Evolutionary conservation across 306 rosid genomes (phyloP), one percentile per base, ranked within the genome.

Genomic region (Vigna reflexopilosa): DNA sequence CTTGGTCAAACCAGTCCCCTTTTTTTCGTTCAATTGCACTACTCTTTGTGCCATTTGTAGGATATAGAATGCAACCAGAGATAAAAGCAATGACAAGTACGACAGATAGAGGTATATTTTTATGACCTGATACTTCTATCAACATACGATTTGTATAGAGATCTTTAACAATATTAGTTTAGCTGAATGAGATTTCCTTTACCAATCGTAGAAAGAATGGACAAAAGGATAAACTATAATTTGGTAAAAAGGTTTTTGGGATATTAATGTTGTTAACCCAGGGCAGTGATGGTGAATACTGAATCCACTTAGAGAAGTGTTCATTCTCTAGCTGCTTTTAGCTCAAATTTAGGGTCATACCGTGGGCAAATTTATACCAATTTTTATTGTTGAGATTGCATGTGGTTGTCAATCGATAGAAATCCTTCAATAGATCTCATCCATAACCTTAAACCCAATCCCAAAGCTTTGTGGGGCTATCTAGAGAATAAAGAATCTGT

Each of bases 131-230:
- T 19, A 54, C 26, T 19, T 17, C 0, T 8, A 13, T 54, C 28
- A 54, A 54, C 4, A 54, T 17, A 54, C 8, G 59, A 54, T 54
- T 19, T 54, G 26, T 17, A 8, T 52, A 52, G 58, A 52, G 26
- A 52, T 17, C 11, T 52, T 52, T 52, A 52, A 26, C 26, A 24
- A 24, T 24, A 24, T 1, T 52, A 17, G 11, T 52, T 52, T 22
- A 52, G 58, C 58, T n/a, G 58, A 17, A 52, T 52, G 24, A 52
- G 58, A 52, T 52, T 52, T 52, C 58, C 7, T 52, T 51, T 51
- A 51, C 7, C 3, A 17, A 17, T 52, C 12, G 26, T 22, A 4
- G 24, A 52, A 51, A n/a, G 22, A 51, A 16, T 51, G 17, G 22
- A 51, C 2, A 9, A 51, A 16, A 51, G 20, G 9, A n/a, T n/a